Percentiles rank a stretch among this genome's conserved stretches.
phyloP scores from a whole-genome alignment of 164 flowering plant species.

The Macadamia tetraphylla region DNA sequence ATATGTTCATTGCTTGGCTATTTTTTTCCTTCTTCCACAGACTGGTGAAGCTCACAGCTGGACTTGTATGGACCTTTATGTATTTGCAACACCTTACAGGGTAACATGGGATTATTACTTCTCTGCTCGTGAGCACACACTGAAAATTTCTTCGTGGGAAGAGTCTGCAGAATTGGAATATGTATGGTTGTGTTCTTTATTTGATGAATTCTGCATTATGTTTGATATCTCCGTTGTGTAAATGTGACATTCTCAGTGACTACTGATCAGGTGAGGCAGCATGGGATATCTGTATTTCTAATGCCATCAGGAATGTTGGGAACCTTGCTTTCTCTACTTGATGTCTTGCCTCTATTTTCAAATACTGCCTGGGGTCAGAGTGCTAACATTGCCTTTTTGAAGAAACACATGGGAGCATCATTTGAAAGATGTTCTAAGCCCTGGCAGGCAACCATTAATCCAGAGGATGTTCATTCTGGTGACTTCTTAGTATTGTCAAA shows the following conservation, averaged over 20 bases:
- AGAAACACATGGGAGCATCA: conserved; percentile 95
- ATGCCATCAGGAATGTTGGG: conserved; percentile 99
- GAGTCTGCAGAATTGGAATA: conserved; percentile 91
- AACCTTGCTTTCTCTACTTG: conserved; percentile 72
- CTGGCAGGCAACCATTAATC: conserved; percentile 60
- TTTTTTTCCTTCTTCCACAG: conserved; percentile 27
- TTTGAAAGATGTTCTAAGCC: conserved; percentile 86
- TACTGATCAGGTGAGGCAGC: conserved; percentile 78
- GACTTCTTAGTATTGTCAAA: conserved; percentile 93
- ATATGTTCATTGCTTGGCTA: too few relatives aligned
- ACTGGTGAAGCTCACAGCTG: conserved; percentile 91
- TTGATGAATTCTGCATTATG: neutral
- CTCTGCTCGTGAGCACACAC: conserved; percentile 72
- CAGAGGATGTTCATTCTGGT: conserved; percentile 92
- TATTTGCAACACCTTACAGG: conserved; percentile 96
- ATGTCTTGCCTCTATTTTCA: conserved; percentile 91
- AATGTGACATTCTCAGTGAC: conserved; percentile 10
- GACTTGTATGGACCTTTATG: conserved; percentile 98
- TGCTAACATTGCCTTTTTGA: conserved; percentile 78
- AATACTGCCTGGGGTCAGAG: conserved; percentile 88
- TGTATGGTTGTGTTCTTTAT: conserved; percentile 34
- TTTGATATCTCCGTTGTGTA: neutral
- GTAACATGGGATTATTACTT: conserved; percentile 98
- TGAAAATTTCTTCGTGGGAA: conserved; percentile 85
- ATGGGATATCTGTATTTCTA: conserved; percentile 94